Conservation (phyloP, 352 stramenopile genomes). For the Saprolegnia parasitica region DNA sequence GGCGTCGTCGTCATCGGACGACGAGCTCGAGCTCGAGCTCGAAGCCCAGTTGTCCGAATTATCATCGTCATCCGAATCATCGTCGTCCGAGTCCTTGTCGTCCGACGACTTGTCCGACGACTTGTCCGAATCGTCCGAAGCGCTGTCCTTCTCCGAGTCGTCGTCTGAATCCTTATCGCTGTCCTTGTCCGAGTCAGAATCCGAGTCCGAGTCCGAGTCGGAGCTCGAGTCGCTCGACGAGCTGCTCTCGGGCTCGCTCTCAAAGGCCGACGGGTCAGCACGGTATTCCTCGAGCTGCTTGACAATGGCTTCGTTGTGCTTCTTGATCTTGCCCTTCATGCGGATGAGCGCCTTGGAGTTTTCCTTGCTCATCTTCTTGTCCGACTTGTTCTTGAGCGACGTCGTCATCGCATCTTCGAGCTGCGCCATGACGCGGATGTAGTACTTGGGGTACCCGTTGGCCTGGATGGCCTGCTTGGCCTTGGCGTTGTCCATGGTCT, state of each 20-base stretch:
- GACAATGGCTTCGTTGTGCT: constrained; percentile 92
- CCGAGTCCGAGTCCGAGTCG: constrained; percentile 29
- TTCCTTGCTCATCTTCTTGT: constrained; percentile 96
- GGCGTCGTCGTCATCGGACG: constrained; percentile 75
- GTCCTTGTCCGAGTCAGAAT: constrained; percentile 33
- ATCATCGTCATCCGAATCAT: constrained; percentile 31
- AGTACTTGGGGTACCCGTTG: constrained; percentile 87
- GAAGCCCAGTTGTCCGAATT: constrained; percentile 37
- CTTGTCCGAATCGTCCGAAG: constrained; percentile 35
- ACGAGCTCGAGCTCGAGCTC: constrained; percentile 52
- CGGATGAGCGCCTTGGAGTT: constrained; percentile 95
- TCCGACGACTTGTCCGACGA: constrained; percentile 4
- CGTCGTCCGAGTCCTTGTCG: constrained; percentile 29
- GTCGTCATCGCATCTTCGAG: constrained; percentile 90
- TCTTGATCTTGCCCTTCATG: constrained; percentile 97
- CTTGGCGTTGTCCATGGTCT: constrained; percentile 87
- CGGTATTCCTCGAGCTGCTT: constrained; percentile 88
- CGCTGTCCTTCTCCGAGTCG: constrained; percentile 30
- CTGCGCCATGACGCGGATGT: constrained; percentile 90
- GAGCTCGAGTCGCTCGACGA: constrained; percentile 43
- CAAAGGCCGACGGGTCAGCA: constrained; percentile 77
- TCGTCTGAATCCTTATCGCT: constrained; percentile 49
- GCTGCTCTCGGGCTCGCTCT: constrained; percentile 45
- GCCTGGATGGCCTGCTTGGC: constrained; percentile 80
- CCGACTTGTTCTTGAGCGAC: constrained; percentile 94